Evolutionary conservation across 2,329 filamentous ascomycete species (phyloP), one percentile per base, ranked within the genome.

Genomic region (Talaromyces piceae): DNA sequence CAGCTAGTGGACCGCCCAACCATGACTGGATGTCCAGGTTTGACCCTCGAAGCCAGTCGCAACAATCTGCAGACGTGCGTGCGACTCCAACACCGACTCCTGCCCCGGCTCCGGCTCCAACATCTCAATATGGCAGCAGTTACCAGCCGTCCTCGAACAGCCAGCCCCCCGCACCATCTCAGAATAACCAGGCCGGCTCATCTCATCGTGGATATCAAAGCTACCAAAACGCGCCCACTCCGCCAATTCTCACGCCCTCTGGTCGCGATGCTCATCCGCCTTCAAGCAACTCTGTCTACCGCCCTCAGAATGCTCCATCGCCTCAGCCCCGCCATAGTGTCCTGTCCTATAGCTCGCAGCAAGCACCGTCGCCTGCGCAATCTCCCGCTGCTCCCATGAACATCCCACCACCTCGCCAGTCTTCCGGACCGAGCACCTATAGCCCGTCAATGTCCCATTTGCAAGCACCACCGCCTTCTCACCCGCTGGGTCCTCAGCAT

Each of bases 11-110:
- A 12, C 58, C 66, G 5, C 58, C 62, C 7, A 67, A 59, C 49
- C 67, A 66, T 50, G 69, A 72, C 51, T 72, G 69, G 69, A 68
- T 71, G 61, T 67, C 68, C 41, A 63, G 68, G 37, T 71, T 72
- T 51, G 69, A 72, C 52, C 69, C 69, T 22, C 57, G 69, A 47
- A 64, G 63, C 22, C 68, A 69, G 46, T 56, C 59, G 18, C 57
- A 61, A 41, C 55, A 57, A 33, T 39, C 55, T 18, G 16, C 51
- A 23, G 51, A 53, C 51, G 59, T 27, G 39, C 67, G 53, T 57
- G 63, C 63, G 12, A 67, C 67, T 9, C 64, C 67, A 11, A 64
- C 59, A 1, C 64, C 63, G n/a, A 67, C 67, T 11, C 64, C 67
- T 12, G 63, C 59, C n/a, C n/a, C n/a, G n/a, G n/a, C n/a, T 2